A percentile compares a stretch with the other conserved stretches of the same genome.
Conservation (phyloP, 495 filamentous ascomycete species). For the Penicillium longicatenatum region DNA sequence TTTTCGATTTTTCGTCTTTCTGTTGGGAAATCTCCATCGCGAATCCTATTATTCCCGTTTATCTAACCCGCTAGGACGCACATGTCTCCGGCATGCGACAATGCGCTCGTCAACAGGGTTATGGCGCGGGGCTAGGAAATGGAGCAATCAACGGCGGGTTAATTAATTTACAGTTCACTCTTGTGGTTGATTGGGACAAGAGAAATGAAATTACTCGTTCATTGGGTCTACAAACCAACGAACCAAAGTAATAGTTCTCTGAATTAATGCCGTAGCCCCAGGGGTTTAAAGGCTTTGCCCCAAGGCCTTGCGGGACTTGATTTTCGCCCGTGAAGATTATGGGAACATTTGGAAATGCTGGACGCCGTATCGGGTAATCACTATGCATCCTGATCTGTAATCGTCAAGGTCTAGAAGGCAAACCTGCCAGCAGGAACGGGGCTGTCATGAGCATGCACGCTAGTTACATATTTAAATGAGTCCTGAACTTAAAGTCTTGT, state of each 20-base stretch:
- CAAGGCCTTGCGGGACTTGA: neutral
- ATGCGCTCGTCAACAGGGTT: neutral
- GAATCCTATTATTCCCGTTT: neutral
- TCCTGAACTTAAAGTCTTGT: no score
- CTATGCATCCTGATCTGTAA: slow-evolving; percentile 4
- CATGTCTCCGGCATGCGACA: neutral
- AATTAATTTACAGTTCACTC: neutral
- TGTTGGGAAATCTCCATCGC: neutral
- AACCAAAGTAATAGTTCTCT: neutral
- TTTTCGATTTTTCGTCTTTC: no score
- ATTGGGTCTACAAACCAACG: neutral
- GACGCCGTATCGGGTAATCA: slow-evolving; percentile 2
- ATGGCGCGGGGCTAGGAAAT: neutral
- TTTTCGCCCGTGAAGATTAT: slow-evolving; percentile 3
- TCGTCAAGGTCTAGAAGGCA: neutral
- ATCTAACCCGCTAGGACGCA: neutral
- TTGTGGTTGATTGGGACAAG: neutral
- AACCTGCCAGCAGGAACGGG: neutral
- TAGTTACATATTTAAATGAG: no score
- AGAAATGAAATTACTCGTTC: neutral
- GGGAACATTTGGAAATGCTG: neutral
- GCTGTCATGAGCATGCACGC: neutral
- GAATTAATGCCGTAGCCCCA: neutral
- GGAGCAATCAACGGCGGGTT: neutral
- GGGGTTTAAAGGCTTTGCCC: neutral